Conservation (phyloP, 83 land plant species). For the Diphasiastrum complanatum region DNA sequence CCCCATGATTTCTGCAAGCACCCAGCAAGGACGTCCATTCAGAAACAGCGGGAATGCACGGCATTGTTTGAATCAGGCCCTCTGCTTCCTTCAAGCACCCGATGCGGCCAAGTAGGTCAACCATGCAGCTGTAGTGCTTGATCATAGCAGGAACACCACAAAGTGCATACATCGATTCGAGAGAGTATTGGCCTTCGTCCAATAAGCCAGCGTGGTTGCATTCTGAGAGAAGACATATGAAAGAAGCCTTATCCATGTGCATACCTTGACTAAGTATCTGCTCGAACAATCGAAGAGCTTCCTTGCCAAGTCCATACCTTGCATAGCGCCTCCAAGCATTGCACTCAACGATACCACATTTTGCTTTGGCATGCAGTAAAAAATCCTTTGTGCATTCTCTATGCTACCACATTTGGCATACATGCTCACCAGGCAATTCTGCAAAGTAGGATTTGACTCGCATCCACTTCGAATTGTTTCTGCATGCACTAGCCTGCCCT, state of each 20-base stretch:
- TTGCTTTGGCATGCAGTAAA: neutral
- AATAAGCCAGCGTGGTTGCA: slow-evolving; percentile 4
- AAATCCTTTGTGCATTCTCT: neutral
- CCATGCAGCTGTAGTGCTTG: slow-evolving; percentile 14
- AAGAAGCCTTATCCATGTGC: neutral
- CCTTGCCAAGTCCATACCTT: neutral
- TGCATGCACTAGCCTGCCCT: too few species aligned
- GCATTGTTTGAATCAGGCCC: neutral
- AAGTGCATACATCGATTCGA: neutral
- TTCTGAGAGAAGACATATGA: neutral
- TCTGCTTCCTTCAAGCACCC: slow-evolving; percentile 1
- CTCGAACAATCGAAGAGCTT: neutral
- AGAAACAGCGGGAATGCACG: slow-evolving; percentile 5
- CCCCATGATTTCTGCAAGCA: slow-evolving; percentile 7
- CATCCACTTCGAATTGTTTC: too few species aligned
- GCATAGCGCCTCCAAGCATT: neutral
- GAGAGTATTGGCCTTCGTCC: slow-evolving; percentile 4
- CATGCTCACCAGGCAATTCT: too few species aligned
- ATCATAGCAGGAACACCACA: neutral
- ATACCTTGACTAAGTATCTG: slow-evolving; percentile 7
- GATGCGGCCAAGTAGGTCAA: slow-evolving; percentile 10
- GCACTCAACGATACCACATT: neutral
- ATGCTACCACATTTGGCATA: too few species aligned
- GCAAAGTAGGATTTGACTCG: too few species aligned
- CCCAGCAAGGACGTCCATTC: slow-evolving; percentile 7